Evolutionary conservation across 495 filamentous ascomycete genomes (phyloP).

Genomic region (Xanthoparmelia taractica): DNA sequence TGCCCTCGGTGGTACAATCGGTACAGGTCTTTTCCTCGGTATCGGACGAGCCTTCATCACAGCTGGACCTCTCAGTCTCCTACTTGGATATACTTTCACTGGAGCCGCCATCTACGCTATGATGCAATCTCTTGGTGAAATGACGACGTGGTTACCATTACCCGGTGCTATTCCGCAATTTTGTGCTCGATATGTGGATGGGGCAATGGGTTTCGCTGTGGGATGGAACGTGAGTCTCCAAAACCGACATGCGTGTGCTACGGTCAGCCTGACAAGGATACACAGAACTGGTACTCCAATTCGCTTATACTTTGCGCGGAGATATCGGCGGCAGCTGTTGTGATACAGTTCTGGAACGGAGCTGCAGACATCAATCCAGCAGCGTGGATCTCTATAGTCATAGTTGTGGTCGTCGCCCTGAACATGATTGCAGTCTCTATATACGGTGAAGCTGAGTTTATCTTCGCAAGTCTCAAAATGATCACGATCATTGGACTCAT

Average conservation of each 20-base stretch:
- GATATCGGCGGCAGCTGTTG: conserved; percentile 62
- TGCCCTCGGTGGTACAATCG: conserved; percentile 61
- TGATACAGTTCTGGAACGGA: conserved; percentile 67
- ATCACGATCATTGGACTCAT: conserved; percentile 64
- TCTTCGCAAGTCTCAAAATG: conserved; percentile 68
- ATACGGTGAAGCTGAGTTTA: conserved; percentile 70
- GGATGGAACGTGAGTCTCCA: conserved; percentile 60
- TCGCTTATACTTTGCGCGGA: conserved; percentile 67
- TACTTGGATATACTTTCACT: conserved; percentile 65
- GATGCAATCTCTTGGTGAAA: conserved; percentile 54
- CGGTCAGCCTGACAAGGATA: neutral
- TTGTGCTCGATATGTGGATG: conserved; percentile 63
- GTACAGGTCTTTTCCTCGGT: conserved; percentile 69
- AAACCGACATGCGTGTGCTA: neutral
- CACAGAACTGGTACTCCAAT: conserved; percentile 45
- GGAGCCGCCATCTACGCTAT: conserved; percentile 56
- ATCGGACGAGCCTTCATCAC: conserved; percentile 55
- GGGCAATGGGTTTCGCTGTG: conserved; percentile 68
- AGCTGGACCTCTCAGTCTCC: conserved; percentile 56
- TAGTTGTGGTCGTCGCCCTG: conserved; percentile 55
- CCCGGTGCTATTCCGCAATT: conserved; percentile 71
- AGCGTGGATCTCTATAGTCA: conserved; percentile 70
- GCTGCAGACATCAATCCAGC: conserved; percentile 45
- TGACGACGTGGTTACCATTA: conserved; percentile 67
- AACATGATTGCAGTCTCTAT: conserved; percentile 62